These are phyloP conservation scores for Citrus glauca DNA, from an alignment of 345 rosid species.

Conservation along the genomic window DNA sequence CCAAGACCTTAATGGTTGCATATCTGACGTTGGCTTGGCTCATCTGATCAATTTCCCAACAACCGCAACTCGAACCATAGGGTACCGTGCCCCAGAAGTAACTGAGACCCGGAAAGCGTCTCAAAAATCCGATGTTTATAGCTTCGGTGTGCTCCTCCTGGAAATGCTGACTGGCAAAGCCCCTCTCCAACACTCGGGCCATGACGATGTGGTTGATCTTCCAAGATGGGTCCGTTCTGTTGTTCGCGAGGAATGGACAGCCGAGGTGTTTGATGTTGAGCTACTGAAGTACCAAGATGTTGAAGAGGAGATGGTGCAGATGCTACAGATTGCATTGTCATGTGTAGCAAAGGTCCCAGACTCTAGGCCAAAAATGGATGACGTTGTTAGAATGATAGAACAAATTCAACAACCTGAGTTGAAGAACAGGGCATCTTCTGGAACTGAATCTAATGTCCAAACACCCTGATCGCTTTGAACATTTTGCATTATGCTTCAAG, in stretches of 20 bases:
- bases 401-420: conserved; percentile 48
- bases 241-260: conserved; percentile 86
- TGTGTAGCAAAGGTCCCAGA: conserved; percentile 64
- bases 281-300: conserved; percentile 52
- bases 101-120: conserved; percentile 51
- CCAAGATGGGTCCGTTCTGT: conserved; percentile 90
- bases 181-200: conserved; percentile 58
- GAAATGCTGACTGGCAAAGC: conserved; percentile 79
- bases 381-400: conserved; percentile 61
- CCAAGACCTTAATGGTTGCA: conserved; percentile 51
- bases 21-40: conserved; percentile 60
- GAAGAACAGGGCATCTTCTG: conserved; percentile 54
- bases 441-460: conserved; percentile 50
- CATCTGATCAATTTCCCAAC: conserved; percentile 52
- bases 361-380: conserved; percentile 58
- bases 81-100: conserved; percentile 78
- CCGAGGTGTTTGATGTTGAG: conserved; percentile 84
- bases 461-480: conserved; percentile 34
- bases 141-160: conserved; percentile 79
- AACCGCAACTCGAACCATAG: conserved; percentile 44
- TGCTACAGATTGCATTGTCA: conserved; percentile 71
- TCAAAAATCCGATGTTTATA: conserved; percentile 75
- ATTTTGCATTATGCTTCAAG: background rate
- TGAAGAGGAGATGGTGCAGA: conserved; percentile 87
- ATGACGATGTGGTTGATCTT: conserved; percentile 55